phyloP scores from a whole-genome alignment of 768 basidiomycete genomes.

The Lyophyllum decastes region DNA sequence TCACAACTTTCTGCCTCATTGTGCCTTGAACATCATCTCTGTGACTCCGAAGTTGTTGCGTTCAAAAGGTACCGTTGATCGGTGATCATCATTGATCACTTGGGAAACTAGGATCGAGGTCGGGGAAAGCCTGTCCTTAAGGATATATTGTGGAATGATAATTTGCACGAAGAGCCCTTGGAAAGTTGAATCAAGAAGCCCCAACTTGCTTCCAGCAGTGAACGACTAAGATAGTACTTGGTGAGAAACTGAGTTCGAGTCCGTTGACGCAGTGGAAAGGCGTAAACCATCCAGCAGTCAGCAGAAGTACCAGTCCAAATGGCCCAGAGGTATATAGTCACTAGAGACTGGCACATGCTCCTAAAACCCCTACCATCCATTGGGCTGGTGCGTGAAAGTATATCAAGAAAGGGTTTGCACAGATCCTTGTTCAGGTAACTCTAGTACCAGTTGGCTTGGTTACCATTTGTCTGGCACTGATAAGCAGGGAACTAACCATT shows the following conservation, averaged over 20 bases:
- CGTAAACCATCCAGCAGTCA: neutral
- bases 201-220: no score
- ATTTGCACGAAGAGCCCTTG: no score
- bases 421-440: neutral
- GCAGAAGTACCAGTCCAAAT: neutral
- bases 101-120: neutral
- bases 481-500: neutral
- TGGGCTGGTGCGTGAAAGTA: neutral
- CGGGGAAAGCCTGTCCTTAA: neutral
- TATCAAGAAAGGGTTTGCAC: neutral
- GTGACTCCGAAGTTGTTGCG: constrained; percentile 3
- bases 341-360: neutral
- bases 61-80: neutral
- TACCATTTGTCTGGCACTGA: neutral
- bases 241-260: neutral
- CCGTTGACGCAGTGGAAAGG: neutral
- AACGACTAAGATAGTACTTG: neutral
- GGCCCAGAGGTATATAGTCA: neutral
- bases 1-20: neutral
- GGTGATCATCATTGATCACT: neutral
- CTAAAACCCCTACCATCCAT: neutral
- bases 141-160: neutral
- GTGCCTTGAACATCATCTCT: neutral
- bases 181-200: no score
- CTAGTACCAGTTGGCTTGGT: neutral